Percentiles rank a stretch among this genome's conserved stretches.
Conservation (phyloP, 805 yeast genomes). For the Lipomyces yamanashiensis region DNA sequence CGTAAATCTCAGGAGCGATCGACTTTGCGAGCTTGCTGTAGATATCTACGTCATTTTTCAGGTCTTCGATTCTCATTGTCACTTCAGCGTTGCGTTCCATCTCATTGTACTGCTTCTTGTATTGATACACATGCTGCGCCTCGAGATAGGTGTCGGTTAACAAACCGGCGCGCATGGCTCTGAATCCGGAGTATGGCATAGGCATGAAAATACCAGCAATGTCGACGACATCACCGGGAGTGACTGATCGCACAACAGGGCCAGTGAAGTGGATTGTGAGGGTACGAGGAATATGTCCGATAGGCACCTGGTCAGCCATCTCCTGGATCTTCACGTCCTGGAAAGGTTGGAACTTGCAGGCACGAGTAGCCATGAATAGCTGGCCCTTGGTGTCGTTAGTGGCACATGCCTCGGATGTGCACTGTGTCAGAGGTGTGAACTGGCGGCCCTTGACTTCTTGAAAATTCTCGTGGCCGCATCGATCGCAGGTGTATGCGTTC, state of each 20-base stretch:
- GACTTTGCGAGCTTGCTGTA: constrained; percentile 82
- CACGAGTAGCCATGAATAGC: constrained; percentile 89
- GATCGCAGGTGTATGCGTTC: constrained; percentile 95
- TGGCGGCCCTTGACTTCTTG: constrained; percentile 88
- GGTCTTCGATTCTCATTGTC: constrained; percentile 57
- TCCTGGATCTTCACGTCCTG: constrained; percentile 97
- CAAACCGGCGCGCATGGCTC: constrained; percentile 89
- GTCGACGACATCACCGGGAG: constrained; percentile 95
- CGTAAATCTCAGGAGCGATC: constrained; percentile 97
- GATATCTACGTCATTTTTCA: constrained; percentile 67
- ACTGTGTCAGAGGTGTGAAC: constrained; percentile 85
- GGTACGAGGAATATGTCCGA: constrained; percentile 94
- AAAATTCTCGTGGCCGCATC: constrained; percentile 94
- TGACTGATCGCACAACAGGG: constrained; percentile 78
- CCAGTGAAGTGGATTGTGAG: constrained; percentile 90
- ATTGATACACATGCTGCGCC: constrained; percentile 83
- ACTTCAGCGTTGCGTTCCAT: constrained; percentile 62
- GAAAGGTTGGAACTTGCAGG: constrained; percentile 91
- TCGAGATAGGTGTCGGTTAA: constrained; percentile 92
- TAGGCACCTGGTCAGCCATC: constrained; percentile 93
- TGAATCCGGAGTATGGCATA: constrained; percentile 92
- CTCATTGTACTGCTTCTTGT: constrained; percentile 81
- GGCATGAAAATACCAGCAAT: constrained; percentile 92
- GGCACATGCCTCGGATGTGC: constrained; percentile 79
- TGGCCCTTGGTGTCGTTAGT: constrained; percentile 85